Evolutionary conservation across 2,329 filamentous ascomycete genomes (phyloP).

Genomic region (Paecilomyces sp.): DNA sequence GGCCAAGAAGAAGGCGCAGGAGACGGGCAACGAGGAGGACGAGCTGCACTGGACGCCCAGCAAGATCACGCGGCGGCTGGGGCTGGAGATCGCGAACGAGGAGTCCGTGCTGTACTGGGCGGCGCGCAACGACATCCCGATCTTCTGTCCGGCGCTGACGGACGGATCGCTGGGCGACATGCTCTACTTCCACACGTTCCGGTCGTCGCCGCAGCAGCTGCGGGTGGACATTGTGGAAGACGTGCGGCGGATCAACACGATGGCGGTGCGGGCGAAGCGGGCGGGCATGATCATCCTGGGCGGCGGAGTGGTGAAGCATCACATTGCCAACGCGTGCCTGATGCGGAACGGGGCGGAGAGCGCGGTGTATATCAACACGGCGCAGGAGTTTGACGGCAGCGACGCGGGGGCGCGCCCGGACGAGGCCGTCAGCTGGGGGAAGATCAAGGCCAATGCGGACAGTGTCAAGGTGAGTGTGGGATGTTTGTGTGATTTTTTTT

Average conservation of each 20-base stretch:
- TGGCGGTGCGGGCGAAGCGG: slow-evolving; percentile 77
- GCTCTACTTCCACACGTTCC: slow-evolving; percentile 98
- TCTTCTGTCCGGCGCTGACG: slow-evolving; percentile 93
- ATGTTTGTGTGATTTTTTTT: too few species aligned
- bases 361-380: slow-evolving; percentile 96
- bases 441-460: slow-evolving; percentile 84
- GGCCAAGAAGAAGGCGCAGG: slow-evolving; percentile 50
- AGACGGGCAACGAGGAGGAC: slow-evolving; percentile 46
- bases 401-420: slow-evolving; percentile 92
- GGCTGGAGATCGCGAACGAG: slow-evolving; percentile 90
- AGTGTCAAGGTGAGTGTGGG: slow-evolving; percentile 67
- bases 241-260: slow-evolving; percentile 85
- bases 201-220: slow-evolving; percentile 71
- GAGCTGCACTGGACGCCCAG: slow-evolving; percentile 87
- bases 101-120: slow-evolving; percentile 95
- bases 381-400: slow-evolving; percentile 93
- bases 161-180: slow-evolving; percentile 95
- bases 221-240: slow-evolving; percentile 90
- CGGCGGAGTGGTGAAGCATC: slow-evolving; percentile 93
- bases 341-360: slow-evolving; percentile 98
- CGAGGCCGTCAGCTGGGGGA: slow-evolving; percentile 97
- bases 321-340: slow-evolving; percentile 93
- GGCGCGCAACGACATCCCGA: slow-evolving; percentile 90
- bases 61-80: slow-evolving; percentile 81
- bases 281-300: slow-evolving; percentile 94